Conservation (phyloP, 768 basidiomycete genomes). For the Bullera alba region DNA sequence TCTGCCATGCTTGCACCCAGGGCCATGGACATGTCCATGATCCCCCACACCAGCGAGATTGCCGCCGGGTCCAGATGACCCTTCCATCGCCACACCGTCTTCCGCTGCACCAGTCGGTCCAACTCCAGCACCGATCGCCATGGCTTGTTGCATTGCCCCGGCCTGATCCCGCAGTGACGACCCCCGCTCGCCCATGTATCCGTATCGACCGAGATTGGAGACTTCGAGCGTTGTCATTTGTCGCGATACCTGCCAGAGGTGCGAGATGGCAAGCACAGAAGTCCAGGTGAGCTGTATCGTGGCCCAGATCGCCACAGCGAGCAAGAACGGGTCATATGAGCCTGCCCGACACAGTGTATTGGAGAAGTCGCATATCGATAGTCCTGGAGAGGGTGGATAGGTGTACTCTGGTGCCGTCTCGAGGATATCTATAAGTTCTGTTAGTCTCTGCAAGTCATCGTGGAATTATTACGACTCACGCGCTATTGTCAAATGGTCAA, state of each 20-base stretch:
- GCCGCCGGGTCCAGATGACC: conserved; percentile 13
- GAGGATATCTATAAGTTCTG: conserved; percentile 15
- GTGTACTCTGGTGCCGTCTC: conserved; percentile 38
- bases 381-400: conserved; percentile 44
- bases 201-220: conserved; percentile 86
- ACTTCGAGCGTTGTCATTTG: conserved; percentile 97
- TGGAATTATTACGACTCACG: conserved; percentile 54
- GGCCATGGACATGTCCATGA: conserved; percentile 37
- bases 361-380: conserved; percentile 63
- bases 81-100: conserved; percentile 13
- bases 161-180: conserved; percentile 41
- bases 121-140: conserved; percentile 32
- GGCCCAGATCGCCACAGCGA: conserved; percentile 74
- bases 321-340: conserved; percentile 69
- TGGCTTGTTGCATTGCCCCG: conserved; percentile 38
- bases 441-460: not conserved
- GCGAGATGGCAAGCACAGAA: conserved; percentile 69
- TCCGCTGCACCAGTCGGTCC: conserved; percentile 31
- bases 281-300: conserved; percentile 97
- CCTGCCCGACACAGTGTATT: conserved; percentile 63
- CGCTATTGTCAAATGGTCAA: conserved; percentile 74
- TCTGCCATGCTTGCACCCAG: conserved; percentile 48
- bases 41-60: not conserved
- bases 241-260: conserved; percentile 83
- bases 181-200: conserved; percentile 87